Evolutionary conservation across 2,329 filamentous ascomycete species (phyloP), one percentile per base, ranked within the genome.

Genomic region (Botrytis fabae): DNA sequence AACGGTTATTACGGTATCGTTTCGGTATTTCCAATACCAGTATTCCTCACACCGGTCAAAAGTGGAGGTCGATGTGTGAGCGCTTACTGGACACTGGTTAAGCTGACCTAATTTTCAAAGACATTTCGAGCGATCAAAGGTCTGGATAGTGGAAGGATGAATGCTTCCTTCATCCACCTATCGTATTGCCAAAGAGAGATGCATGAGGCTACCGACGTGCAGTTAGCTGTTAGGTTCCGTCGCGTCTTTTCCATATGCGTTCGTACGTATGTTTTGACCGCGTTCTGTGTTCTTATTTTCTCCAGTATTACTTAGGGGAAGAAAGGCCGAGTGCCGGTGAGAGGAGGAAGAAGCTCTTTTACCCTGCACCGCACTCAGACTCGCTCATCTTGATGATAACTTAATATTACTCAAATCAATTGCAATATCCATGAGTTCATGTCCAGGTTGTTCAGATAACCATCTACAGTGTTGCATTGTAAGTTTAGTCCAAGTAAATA

Each of bases 151-250:
- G 66, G n/a, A 61, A 35, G 66, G 66, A 69, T 69, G 66, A 59
- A 42, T 28, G 32, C 51, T 44, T 44, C 66, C 66, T 54, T 42
- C 61, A 70, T 70, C 54, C 69, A 62, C 38, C n/a, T 22, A 32
- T 65, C 32, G 9, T 69, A 14, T 44, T 25, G 20, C 51, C 64
- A 40, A 44, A 71, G 44, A 71, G n/a, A 38, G 20, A 38, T 40
- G 70, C 48, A 48, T 68, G 62, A 72, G 62, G 70, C 62, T 72
- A 54, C 35, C 61, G 48, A 66, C 32, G 46, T 46, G 64, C 46
- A 40, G 35, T 54, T 40, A 40, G 25, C 40, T 40, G 64, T 32
- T 51, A 66, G 64, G 64, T 42, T 28, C 35, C 18, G 64, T 57
- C 48, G 48, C 64, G 40, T 69, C 38, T 60, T 42, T 35, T 59